A percentile compares a stretch with the other conserved stretches of the same genome.
Evolutionary conservation across 2,329 filamentous ascomycete species (phyloP).

Genomic region (Claviceps quebecensis): DNA sequence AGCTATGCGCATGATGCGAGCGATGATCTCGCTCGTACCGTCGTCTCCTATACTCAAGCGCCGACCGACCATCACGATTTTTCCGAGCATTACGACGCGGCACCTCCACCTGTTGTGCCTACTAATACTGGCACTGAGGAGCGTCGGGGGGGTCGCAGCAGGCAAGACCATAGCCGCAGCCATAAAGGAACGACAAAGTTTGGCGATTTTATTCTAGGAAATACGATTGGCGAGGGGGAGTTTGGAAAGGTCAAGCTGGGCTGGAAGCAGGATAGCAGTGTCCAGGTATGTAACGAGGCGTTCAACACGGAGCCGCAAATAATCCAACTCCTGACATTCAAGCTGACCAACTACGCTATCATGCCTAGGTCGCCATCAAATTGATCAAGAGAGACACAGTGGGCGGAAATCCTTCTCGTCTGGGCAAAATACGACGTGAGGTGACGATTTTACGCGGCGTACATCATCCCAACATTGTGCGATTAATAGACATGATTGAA

Average conservation of each 20-base stretch:
- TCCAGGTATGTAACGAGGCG: conserved; percentile 42
- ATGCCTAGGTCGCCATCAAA: conserved; percentile 76
- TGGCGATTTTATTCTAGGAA: conserved; percentile 88
- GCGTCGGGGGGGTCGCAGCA: conserved; percentile 36
- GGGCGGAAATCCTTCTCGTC: conserved; percentile 71
- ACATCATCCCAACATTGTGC: conserved; percentile 92
- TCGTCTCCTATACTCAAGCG: conserved; percentile 34
- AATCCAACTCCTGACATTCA: background rate
- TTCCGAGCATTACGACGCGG: conserved; percentile 26
- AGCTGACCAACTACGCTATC: conserved; percentile 8
- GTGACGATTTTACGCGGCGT: conserved; percentile 80
- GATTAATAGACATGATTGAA: conserved; percentile 95
- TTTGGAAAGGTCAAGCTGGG: conserved; percentile 98
- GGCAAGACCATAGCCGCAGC: conserved; percentile 40
- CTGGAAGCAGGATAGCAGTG: conserved; percentile 90
- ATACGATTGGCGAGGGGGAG: conserved; percentile 93
- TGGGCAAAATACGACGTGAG: conserved; percentile 95
- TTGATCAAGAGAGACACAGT: conserved; percentile 86
- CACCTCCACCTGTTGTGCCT: conserved; percentile 29
- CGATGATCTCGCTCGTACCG: conserved; percentile 62
- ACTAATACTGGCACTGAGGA: conserved; percentile 31
- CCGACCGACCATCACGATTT: conserved; percentile 15
- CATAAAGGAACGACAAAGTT: conserved; percentile 67
- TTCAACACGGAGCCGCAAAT: background rate
- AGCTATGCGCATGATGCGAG: conserved; percentile 61